phyloP scores from a whole-genome alignment of 2,329 filamentous ascomycete species.

The Xylaria arbuscula region DNA sequence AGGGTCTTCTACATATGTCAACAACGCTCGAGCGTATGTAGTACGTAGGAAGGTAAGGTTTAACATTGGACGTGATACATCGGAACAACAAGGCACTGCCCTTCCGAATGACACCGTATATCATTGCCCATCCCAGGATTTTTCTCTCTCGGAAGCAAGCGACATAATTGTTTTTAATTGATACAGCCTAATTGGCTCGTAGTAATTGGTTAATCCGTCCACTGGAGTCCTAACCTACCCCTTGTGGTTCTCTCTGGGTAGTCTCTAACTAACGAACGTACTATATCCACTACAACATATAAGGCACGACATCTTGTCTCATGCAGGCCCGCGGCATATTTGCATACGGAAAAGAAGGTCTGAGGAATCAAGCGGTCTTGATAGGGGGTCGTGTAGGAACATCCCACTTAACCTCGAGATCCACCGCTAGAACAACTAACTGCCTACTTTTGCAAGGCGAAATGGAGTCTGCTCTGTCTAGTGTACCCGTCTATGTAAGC shows the following conservation, averaged over 20 bases:
- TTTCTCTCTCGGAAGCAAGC: neutral
- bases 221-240: neutral
- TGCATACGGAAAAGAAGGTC: neutral
- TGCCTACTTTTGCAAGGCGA: neutral
- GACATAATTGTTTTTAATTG: neutral
- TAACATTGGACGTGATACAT: neutral
- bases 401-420: slow-evolving; percentile 8
- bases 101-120: slow-evolving; percentile 8
- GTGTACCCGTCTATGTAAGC: neutral
- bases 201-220: slow-evolving; percentile 16
- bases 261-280: neutral
- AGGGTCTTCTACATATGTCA: neutral
- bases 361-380: slow-evolving; percentile 25
- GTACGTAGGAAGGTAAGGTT: neutral
- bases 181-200: slow-evolving; percentile 16
- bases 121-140: slow-evolving; percentile 14
- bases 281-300: neutral
- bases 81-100: neutral
- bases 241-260: neutral
- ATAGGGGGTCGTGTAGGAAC: neutral
- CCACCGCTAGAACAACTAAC: slow-evolving; percentile 21
- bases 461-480: neutral
- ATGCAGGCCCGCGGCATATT: neutral
- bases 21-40: neutral
- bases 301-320: slow-evolving; percentile 4